Conservation (phyloP, 495 filamentous ascomycete species). For the Hypomontagnella monticulosa region DNA sequence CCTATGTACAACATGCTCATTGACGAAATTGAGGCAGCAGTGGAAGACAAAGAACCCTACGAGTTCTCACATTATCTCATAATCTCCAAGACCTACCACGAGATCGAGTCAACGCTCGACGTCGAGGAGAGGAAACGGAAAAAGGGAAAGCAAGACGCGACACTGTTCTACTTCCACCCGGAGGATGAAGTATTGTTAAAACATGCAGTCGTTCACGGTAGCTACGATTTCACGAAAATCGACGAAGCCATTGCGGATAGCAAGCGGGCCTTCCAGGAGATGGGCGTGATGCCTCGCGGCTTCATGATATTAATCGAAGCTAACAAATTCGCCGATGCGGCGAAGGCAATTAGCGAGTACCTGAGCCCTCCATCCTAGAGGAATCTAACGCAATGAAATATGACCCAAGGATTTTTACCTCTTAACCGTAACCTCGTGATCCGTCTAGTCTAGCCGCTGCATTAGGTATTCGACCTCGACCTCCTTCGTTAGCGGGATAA, state of each 20-base stretch:
- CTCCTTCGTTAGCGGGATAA: constrained; percentile 96
- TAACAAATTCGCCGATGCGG: constrained; percentile 69
- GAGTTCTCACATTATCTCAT: constrained; percentile 93
- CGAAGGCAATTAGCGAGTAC: constrained; percentile 77
- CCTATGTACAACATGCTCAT: constrained; percentile 97
- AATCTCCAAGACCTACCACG: constrained; percentile 87
- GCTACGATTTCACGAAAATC: constrained; percentile 80
- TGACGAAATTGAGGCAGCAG: constrained; percentile 89
- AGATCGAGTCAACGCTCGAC: constrained; percentile 84
- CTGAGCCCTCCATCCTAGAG: constrained; percentile 59
- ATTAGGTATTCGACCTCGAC: constrained; percentile 98
- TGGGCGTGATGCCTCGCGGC: constrained; percentile 85
- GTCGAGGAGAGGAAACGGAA: constrained; percentile 70
- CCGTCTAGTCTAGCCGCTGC: constrained; percentile 74
- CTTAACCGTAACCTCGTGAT: constrained; percentile 4
- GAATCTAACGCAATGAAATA: constrained; percentile 21
- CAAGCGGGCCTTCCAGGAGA: constrained; percentile 92
- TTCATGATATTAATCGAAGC: constrained; percentile 82
- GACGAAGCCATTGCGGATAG: constrained; percentile 84
- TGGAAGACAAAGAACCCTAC: constrained; percentile 92
- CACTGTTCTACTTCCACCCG: constrained; percentile 88
- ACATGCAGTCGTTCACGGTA: constrained; percentile 70
- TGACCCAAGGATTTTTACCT: constrained; percentile 7
- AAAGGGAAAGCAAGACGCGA: constrained; percentile 72
- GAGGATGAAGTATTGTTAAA: constrained; percentile 92